Percentiles rank a stretch among this genome's conserved stretches.
Conservation (phyloP, 495 filamentous ascomycete species). For the Penicillium mononematosum region DNA sequence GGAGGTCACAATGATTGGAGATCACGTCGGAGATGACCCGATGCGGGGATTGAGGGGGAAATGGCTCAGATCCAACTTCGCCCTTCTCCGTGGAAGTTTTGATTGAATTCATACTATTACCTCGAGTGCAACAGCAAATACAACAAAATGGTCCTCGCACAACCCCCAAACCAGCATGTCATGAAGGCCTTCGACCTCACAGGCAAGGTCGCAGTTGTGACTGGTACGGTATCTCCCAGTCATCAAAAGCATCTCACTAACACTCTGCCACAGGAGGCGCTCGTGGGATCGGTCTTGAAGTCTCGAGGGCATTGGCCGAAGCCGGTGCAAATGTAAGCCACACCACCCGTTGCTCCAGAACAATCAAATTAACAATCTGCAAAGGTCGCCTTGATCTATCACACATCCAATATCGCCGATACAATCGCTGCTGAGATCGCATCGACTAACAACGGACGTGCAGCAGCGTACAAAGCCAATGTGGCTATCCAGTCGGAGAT, state of each 20-base stretch:
- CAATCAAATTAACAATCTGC: neutral
- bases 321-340: slow-evolving; percentile 65
- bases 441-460: slow-evolving; percentile 66
- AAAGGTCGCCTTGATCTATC: slow-evolving; percentile 68
- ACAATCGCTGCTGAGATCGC: slow-evolving; percentile 67
- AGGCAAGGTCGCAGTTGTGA: slow-evolving; percentile 38
- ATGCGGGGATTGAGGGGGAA: slow-evolving; percentile 8
- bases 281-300: slow-evolving; percentile 74
- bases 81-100: neutral
- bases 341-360: neutral
- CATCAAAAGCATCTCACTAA: neutral
- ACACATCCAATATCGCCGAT: slow-evolving; percentile 68
- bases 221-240: slow-evolving; percentile 17
- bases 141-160: slow-evolving; percentile 40
- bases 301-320: slow-evolving; percentile 71
- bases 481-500: slow-evolving; percentile 58
- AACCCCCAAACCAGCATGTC: slow-evolving; percentile 40
- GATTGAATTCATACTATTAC: neutral
- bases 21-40: slow-evolving; percentile 10
- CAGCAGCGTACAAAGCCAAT: slow-evolving; percentile 65
- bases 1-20: neutral
- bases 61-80: neutral
- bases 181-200: slow-evolving; percentile 36
- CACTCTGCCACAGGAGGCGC: slow-evolving; percentile 55
- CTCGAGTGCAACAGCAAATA: neutral